Evolutionary conservation across 2,329 filamentous ascomycete genomes (phyloP).

Genomic region (Scedosporium boydii): DNA sequence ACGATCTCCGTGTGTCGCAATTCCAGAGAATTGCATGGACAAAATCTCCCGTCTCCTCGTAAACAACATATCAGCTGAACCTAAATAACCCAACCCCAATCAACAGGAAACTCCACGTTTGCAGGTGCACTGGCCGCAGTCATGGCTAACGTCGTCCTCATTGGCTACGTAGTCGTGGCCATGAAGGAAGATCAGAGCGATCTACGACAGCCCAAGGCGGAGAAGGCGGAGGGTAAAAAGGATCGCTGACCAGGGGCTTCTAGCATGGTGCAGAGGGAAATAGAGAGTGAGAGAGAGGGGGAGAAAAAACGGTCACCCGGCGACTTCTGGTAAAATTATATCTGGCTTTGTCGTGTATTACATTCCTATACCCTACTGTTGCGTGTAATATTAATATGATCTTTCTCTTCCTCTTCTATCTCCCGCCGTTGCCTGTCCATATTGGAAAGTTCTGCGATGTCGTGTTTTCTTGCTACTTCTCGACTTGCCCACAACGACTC

Average conservation of each 20-base stretch:
- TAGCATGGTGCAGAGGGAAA: neutral
- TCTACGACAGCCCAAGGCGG: slow-evolving; percentile 29
- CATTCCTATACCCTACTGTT: neutral
- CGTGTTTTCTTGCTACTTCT: no score
- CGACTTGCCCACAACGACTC: no score
- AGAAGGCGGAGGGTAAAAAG: slow-evolving; percentile 40
- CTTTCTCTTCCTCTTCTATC: neutral
- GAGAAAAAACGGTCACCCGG: no score
- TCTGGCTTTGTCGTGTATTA: neutral
- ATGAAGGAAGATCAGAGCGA: slow-evolving; percentile 71
- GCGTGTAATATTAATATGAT: neutral
- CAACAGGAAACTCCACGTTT: slow-evolving; percentile 73
- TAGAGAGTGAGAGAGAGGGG: no score
- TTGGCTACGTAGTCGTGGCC: slow-evolving; percentile 85
- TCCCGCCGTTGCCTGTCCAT: no score
- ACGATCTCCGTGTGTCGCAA: neutral
- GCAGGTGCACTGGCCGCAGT: slow-evolving; percentile 79
- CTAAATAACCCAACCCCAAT: neutral
- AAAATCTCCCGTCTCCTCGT: neutral
- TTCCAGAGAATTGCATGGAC: neutral
- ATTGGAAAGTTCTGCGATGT: no score
- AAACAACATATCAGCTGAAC: neutral
- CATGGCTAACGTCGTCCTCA: slow-evolving; percentile 81
- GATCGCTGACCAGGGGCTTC: slow-evolving; percentile 23
- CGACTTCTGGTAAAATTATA: neutral